Evolutionary conservation across 225 moss, liverwort and hornwort species (phyloP).

Genomic region (Anthoceros angustus): DNA sequence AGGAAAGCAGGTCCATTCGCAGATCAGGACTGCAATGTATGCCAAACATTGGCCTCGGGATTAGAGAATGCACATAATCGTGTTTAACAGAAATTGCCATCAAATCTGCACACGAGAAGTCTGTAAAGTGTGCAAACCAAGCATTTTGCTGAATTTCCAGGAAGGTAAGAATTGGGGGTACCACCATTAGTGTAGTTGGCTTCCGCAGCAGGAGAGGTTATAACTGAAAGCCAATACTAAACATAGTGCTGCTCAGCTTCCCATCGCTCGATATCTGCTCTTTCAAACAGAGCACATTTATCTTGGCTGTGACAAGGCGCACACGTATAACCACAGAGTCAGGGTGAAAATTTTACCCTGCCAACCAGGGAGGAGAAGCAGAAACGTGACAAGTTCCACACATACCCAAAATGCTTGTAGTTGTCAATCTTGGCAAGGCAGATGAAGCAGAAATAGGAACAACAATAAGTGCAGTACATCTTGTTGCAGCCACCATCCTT

Average conservation of each 20-base stretch:
- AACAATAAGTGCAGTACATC: background rate
- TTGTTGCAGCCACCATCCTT: background rate
- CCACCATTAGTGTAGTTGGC: too few species aligned
- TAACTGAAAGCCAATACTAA: too few species aligned
- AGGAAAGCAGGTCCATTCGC: too few species aligned
- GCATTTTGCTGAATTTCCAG: too few species aligned
- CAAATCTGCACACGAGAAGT: too few species aligned
- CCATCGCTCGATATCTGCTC: background rate
- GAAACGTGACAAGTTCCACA: background rate
- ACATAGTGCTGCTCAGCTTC: background rate
- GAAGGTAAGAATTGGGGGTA: too few species aligned
- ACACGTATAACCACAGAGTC: background rate
- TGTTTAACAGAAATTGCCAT: too few species aligned
- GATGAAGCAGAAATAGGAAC: background rate
- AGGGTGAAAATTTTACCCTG: background rate
- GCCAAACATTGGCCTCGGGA: too few species aligned
- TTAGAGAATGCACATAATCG: too few species aligned
- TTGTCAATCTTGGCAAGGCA: background rate
- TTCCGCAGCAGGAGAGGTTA: too few species aligned
- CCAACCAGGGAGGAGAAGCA: background rate
- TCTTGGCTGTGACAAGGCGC: background rate
- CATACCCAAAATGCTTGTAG: background rate
- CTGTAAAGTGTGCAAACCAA: too few species aligned
- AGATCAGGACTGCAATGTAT: too few species aligned
- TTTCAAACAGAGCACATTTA: slow-evolving; percentile 1